Evolutionary conservation across 225 moss, liverwort and hornwort species (phyloP), one percentile per base, ranked within the genome.

Genomic region (Polytrichum formosum): DNA sequence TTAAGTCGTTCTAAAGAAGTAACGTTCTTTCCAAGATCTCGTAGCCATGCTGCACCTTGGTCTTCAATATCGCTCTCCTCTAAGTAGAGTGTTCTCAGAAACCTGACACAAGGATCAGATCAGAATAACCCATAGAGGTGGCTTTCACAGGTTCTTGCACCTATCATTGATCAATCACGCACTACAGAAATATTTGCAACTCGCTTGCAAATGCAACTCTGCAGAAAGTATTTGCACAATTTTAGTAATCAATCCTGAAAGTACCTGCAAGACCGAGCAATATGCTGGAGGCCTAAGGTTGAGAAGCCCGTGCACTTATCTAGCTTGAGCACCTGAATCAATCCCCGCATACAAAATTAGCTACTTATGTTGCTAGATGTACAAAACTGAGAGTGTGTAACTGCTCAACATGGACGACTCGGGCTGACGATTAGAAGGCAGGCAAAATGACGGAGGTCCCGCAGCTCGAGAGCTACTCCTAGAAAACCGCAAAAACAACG

Each of bases 251-350:
- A 33, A 33, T 33, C 33, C 7, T 33, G 33, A 18, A 17, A 72
- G 56, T 74, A 93, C 90, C 90, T 90, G 92, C 90, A 93, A 56
- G 68, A 74, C 55, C 76, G 66, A 65, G 90, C 77, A 77, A 93
- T 83, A 69, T 72, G 67, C 63, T 73, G 76, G 69, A 93, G 84
- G 54, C 92, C 92, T 54, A 67, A 25, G 17, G 90, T 71, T 54
- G 92, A 87, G 68, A 93, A 90, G 72, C 92, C 92, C 26, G 73
- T 79, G 81, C 92, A 90, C 66, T 90, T 93, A 75, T 88, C 80
- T 54, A 93, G 78, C 83, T 89, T 90, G 70, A 93, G 77, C 23
- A 73, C 73, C 82, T 83, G 82, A 62, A 29, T 8, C 61, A 61
- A 65, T 31, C 33, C 33, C 33, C 33, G 2, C 74, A 74, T 6